Percentiles rank a stretch among this genome's conserved stretches.
Conservation (phyloP, 192 early-diverging fungal genomes). For the Coemansia sp. region DNA sequence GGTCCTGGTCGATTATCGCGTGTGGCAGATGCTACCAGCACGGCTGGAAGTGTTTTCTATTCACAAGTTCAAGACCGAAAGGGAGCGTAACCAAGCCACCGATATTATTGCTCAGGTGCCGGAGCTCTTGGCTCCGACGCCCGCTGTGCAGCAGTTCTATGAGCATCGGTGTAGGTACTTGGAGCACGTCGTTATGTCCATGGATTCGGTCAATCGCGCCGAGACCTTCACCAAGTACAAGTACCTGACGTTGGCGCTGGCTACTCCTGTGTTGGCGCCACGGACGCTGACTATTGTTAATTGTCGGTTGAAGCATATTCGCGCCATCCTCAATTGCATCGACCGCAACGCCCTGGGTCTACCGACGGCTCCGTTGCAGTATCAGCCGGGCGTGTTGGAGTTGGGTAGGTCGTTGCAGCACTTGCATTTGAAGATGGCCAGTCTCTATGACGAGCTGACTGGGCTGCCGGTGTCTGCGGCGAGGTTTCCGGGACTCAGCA, state of each 20-base stretch:
- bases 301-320: conserved; percentile 49
- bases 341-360: conserved; percentile 51
- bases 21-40: conserved; percentile 53
- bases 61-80: conserved; percentile 45
- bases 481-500: conserved; percentile 37
- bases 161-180: conserved; percentile 49
- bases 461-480: conserved; percentile 43
- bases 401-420: conserved; percentile 40
- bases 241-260: conserved; percentile 44
- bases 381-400: conserved; percentile 43
- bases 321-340: conserved; percentile 53
- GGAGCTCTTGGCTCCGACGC: conserved; percentile 41
- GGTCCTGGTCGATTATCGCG: conserved; percentile 38
- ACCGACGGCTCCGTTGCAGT: conserved; percentile 36
- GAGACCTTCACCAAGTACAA: conserved; percentile 55
- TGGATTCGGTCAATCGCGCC: conserved; percentile 53
- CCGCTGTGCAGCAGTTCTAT: conserved; percentile 51
- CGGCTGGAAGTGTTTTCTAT: conserved; percentile 49
- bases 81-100: conserved; percentile 51
- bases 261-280: conserved; percentile 48
- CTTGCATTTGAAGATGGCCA: conserved; percentile 49
- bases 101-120: conserved; percentile 52
- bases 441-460: conserved; percentile 49
- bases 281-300: conserved; percentile 51
- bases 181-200: conserved; percentile 52